Evolutionary conservation across 441 rosid genomes (phyloP).

Genomic region (Cnidoscolus chayamansa): DNA sequence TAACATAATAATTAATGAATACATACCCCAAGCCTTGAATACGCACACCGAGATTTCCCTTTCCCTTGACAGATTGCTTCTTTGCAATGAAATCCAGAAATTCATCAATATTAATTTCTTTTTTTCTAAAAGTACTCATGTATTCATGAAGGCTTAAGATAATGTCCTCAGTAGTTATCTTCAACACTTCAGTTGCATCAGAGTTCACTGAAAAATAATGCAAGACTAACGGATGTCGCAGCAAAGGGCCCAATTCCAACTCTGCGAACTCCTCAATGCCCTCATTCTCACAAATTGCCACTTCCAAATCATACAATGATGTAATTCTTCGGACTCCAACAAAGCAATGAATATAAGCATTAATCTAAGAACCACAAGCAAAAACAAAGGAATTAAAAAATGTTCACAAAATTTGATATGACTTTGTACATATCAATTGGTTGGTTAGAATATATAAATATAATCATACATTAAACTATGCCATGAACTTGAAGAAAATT

Average conservation of each 20-base stretch:
- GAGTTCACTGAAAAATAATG: slow-evolving; percentile 58
- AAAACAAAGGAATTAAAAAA: neutral
- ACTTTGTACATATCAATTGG: neutral
- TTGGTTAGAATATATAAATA: neutral
- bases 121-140: slow-evolving; percentile 35
- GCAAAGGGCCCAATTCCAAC: slow-evolving; percentile 77
- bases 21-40: slow-evolving; percentile 82
- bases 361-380: slow-evolving; percentile 46
- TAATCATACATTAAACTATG: neutral
- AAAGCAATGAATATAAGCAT: slow-evolving; percentile 90
- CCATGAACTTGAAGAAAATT: slow-evolving; percentile 1
- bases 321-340: slow-evolving; percentile 71
- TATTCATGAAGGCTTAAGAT: slow-evolving; percentile 52
- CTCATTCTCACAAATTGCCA: slow-evolving; percentile 74
- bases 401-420: neutral
- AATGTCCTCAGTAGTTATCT: slow-evolving; percentile 65
- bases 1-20: slow-evolving; percentile 6
- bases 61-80: slow-evolving; percentile 49
- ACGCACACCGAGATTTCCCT: slow-evolving; percentile 76
- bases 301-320: slow-evolving; percentile 78
- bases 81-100: slow-evolving; percentile 66
- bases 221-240: slow-evolving; percentile 65
- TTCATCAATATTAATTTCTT: slow-evolving; percentile 48
- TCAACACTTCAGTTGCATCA: slow-evolving; percentile 40
- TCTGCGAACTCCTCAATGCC: slow-evolving; percentile 66